A percentile compares a stretch with the other conserved stretches of the same genome.
Conservation (phyloP, 1,284 basidiomycete genomes). For the Cystobasidium sp. region DNA sequence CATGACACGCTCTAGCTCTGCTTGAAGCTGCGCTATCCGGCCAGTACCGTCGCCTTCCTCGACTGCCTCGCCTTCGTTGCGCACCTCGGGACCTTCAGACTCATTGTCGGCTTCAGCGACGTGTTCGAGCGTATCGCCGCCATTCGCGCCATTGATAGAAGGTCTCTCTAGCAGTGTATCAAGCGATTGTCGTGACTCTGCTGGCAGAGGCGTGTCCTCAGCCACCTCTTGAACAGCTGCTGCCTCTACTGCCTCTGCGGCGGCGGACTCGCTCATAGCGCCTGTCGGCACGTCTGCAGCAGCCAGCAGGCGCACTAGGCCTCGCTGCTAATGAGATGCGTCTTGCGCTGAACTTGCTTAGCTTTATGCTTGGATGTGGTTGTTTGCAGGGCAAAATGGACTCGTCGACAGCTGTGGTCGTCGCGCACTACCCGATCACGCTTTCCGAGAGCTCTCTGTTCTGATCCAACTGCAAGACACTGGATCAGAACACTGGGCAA, state of each 20-base stretch:
- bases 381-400: not conserved
- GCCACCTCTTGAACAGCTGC: constrained; percentile 23
- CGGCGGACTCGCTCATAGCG: constrained; percentile 17
- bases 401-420: not conserved
- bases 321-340: not conserved
- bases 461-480: not conserved
- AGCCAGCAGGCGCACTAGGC: not conserved
- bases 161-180: constrained; percentile 15
- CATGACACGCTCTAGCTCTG: constrained; percentile 49
- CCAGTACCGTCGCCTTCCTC: constrained; percentile 25
- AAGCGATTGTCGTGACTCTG: constrained; percentile 23
- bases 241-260: not conserved
- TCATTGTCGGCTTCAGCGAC: not conserved
- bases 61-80: not conserved
- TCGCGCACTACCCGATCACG: constrained; percentile 5
- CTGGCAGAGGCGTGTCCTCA: constrained; percentile 23
- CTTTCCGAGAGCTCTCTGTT: not conserved
- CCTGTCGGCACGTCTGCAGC: not conserved
- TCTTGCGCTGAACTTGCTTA: not conserved
- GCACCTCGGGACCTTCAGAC: not conserved
- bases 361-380: not conserved
- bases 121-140: not conserved
- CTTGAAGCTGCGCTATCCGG: constrained; percentile 46
- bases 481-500: too few species aligned
- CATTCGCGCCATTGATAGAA: not conserved